Percentiles rank a stretch among this genome's conserved stretches.
Evolutionary conservation across 2,329 filamentous ascomycete species (phyloP).

Genomic region (Sporothrix dimorphospora): DNA sequence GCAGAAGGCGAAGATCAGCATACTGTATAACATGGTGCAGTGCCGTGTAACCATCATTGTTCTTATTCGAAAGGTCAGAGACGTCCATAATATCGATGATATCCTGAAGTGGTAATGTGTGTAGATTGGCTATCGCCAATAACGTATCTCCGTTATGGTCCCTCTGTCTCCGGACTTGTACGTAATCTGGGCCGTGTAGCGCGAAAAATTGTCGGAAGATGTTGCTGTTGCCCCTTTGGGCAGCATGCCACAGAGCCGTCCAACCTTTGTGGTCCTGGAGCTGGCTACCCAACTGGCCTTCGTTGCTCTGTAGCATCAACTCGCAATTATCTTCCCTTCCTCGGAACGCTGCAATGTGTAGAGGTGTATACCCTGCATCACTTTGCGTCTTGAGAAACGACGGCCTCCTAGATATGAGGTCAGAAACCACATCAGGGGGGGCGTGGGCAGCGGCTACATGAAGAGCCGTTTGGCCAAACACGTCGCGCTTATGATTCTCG

Average conservation of each 20-base stretch:
- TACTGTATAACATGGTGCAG: not conserved
- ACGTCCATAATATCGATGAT: not conserved
- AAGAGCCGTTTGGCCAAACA: not conserved
- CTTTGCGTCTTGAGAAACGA: not conserved
- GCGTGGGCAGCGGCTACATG: constrained; percentile 1
- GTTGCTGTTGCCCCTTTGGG: not conserved
- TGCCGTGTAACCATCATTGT: not conserved
- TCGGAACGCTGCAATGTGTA: not conserved
- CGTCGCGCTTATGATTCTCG: not conserved
- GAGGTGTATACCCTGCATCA: not conserved
- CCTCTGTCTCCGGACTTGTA: not conserved
- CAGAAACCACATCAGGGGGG: not conserved
- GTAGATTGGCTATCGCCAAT: not conserved
- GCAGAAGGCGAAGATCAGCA: not conserved
- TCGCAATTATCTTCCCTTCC: not conserved
- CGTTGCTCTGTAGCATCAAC: not conserved
- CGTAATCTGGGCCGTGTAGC: not conserved
- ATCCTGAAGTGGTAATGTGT: not conserved
- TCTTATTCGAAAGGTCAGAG: not conserved
- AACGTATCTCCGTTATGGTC: not conserved
- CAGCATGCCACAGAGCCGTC: not conserved
- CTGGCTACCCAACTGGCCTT: not conserved
- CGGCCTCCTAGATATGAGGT: not conserved
- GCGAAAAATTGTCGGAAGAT: not conserved
- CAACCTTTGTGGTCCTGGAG: not conserved